Base-by-base conservation (phyloP, 371 early-diverging fungal species). In the Syncephalastrum monosporum region DNA sequence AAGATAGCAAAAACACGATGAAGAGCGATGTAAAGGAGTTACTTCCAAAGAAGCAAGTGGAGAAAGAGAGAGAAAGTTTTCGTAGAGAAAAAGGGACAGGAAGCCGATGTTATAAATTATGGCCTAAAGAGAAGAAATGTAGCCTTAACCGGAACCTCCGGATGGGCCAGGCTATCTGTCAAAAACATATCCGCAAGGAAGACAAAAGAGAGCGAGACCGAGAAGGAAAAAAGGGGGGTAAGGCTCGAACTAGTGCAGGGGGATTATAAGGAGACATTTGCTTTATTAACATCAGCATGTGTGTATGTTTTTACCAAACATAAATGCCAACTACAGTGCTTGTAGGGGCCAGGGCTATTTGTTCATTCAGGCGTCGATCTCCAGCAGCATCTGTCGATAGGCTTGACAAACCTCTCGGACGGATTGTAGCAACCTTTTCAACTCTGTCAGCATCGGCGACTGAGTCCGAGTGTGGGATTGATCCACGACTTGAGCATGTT, bases 391-490 rank as follows among this genome's bases (percentile, higher is more conserved):
- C 25, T 68, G 70, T 27, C 65, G 68, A 42, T 69, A 66, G 1
- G 65, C 64, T 48, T 66, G 70, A 47, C 76, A 69, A 45, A 60
- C 58, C 24, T 67, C 70, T 25, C 68, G 56, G 8, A 72, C 66
- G 0, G 55, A 27, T 25, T 63, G 61, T 4, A 74, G 46, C 4
- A 61, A 64, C 8, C 56, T 50, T 42, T 64, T 74, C 13, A 77
- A 47, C 41, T 71, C 68, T 1, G 72, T 77, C 21, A 77, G 52
- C 42, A 68, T 67, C 17, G 77, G 74, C 14, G 77, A 77, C 47
- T 77, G 77, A 7, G 77, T 74, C 50, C 72, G 74, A 13, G 69
- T 68, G 21, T 67, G 63, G 10, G 69, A 53, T 47, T 72, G 60
- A 43, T 74, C 72, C 10, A 74, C 2, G 1, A 77, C 59, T 55